A percentile compares a stretch with the other conserved stretches of the same genome.
Evolutionary conservation across 2,329 filamentous ascomycete species (phyloP).

Genomic region (Ophiostoma perfectum): DNA sequence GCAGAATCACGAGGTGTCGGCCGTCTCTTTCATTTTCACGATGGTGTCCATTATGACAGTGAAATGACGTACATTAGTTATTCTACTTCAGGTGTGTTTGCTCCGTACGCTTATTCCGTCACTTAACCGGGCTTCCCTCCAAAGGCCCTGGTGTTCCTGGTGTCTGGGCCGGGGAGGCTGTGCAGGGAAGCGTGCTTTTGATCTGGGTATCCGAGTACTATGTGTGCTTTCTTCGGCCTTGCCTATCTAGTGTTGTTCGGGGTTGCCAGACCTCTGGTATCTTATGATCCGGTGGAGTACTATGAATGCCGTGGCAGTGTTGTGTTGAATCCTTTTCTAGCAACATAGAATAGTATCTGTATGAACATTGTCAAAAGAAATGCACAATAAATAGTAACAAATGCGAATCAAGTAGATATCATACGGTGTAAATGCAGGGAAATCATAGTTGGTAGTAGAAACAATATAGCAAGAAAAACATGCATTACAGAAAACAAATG

Average conservation of each 20-base stretch:
- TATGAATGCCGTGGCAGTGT: background rate
- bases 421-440: no score
- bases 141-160: background rate
- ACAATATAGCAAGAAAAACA: no score
- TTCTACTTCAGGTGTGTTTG: background rate
- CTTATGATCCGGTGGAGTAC: no score
- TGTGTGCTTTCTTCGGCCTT: background rate
- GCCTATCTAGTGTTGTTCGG: background rate
- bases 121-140: no score
- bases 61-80: background rate
- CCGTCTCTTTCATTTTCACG: background rate
- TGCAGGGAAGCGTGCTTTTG: background rate
- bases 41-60: background rate
- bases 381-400: no score
- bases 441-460: no score
- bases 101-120: no score
- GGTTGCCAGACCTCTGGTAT: background rate
- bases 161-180: background rate
- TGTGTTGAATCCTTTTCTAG: background rate
- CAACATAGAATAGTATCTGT: no score
- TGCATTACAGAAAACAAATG: no score
- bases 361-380: no score
- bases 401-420: no score
- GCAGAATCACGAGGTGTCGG: background rate
- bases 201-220: background rate